Conservation (phyloP, 2,329 filamentous ascomycete species). For the Penicillium corylophilum region DNA sequence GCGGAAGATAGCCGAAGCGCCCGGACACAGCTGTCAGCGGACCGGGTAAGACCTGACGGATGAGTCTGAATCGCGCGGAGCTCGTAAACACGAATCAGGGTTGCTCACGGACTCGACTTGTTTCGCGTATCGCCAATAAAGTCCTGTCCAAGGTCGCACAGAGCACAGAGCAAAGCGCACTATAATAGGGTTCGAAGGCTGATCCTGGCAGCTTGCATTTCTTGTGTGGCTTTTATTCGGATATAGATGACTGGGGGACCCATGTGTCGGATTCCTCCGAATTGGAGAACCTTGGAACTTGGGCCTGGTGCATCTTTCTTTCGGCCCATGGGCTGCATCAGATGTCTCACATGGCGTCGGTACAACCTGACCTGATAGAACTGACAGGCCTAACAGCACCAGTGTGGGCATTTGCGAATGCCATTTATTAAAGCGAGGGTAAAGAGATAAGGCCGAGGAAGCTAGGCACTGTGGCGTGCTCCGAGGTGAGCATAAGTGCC, state of each 20-base stretch:
- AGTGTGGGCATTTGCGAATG: not conserved
- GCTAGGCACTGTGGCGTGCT: not conserved
- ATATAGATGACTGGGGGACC: not conserved
- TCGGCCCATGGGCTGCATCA: slow-evolving; percentile 20
- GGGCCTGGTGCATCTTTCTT: slow-evolving; percentile 7
- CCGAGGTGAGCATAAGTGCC: not conserved
- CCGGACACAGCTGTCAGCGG: slow-evolving; percentile 4
- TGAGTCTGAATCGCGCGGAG: not conserved
- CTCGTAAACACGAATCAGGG: not conserved
- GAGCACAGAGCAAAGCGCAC: slow-evolving; percentile 1
- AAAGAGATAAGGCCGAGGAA: not conserved
- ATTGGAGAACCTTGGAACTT: slow-evolving; percentile 2
- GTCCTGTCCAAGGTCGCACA: slow-evolving; percentile 17
- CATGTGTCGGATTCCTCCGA: slow-evolving; percentile 9
- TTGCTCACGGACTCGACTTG: slow-evolving; percentile 14
- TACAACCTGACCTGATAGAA: slow-evolving; percentile 14
- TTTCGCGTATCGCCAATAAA: slow-evolving; percentile 35
- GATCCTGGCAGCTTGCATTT: slow-evolving; percentile 22
- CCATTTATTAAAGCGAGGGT: not conserved
- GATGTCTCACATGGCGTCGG: slow-evolving; percentile 30
- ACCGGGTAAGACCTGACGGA: not conserved
- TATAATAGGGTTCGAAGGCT: slow-evolving; percentile 26
- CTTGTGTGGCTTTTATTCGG: slow-evolving; percentile 3
- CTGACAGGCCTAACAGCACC: not conserved
- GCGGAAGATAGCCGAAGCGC: slow-evolving; percentile 13